Evolutionary conservation across 2,329 filamentous ascomycete species (phyloP), one percentile per base, ranked within the genome.

Genomic region (Neocucurbitaria cava): DNA sequence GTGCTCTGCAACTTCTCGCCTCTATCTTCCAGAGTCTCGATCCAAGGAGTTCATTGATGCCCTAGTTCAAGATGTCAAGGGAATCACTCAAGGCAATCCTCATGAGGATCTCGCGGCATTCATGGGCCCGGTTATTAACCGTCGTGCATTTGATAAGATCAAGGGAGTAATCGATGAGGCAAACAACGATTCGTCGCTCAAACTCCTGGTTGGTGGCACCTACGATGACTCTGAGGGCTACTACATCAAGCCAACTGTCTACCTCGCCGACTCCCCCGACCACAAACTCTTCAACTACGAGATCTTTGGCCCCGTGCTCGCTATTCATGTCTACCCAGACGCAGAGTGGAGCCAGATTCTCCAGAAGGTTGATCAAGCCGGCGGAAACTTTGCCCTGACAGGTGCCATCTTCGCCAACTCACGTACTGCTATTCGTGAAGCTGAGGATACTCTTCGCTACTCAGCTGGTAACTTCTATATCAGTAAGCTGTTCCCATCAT

Each of bases 81-180:
- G 84, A 55, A 83, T 96, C 50, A 87, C 86, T 61, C 80, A 92
- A 49, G 91, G 91, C 38, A 80, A 82, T 50, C 88, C 90, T 11
- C 61, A 68, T 2, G 83, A 85, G 40, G 79, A 89, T 33, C 87
- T 89, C 66, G 79, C 83, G 61, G 90, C 91, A 78, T 95, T 96
- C 79, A 86, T 92, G 71, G 91, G 91, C 9, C 91, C 92, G 11
- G 91, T 96, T 50, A 95, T 96, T 73, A 90, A 95, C 78, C 82
- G 86, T 59, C 83, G 81, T 13, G 89, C 89, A 2, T 96, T 95
- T 81, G 85, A 91, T 73, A 93, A 92, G 78, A 84, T 96, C 6
- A 82, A 85, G 1, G 80, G 82, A 13, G 88, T 88, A 49, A 95
- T 96, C 61, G 89, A 94, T 56, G 85, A 85, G 26, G 89, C 90